phyloP scores from a whole-genome alignment of 2,329 filamentous ascomycete species.

The Sporothrix phasma region DNA sequence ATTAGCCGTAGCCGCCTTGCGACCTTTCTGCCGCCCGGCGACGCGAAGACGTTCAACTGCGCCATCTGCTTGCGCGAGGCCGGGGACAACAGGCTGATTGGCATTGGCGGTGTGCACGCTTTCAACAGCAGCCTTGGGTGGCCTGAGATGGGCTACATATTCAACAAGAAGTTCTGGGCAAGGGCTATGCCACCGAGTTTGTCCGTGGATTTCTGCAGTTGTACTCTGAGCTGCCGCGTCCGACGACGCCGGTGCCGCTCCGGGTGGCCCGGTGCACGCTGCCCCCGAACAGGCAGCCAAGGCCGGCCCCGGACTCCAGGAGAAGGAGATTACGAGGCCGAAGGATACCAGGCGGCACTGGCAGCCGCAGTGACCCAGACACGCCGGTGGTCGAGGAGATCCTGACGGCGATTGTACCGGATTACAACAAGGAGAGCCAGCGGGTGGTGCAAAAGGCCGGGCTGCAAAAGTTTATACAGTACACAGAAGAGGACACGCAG shows the following conservation, averaged over 20 bases:
- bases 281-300: conserved; percentile 9
- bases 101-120: conserved; percentile 37
- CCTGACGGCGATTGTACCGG: conserved; percentile 38
- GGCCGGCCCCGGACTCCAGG: conserved; percentile 5
- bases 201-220: conserved; percentile 35
- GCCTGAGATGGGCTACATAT: conserved; percentile 51
- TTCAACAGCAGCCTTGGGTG: conserved; percentile 34
- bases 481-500: conserved; percentile 24
- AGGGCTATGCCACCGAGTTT: conserved; percentile 49
- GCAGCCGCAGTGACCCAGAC: not conserved
- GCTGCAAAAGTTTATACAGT: conserved; percentile 38
- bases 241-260: conserved; percentile 28
- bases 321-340: conserved; percentile 17
- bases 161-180: conserved; percentile 43
- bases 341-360: not conserved
- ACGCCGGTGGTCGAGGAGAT: conserved; percentile 29
- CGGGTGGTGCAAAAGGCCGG: conserved; percentile 47
- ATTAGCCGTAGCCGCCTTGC: conserved; percentile 34
- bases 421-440: conserved; percentile 42
- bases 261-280: conserved; percentile 33
- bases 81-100: conserved; percentile 33
- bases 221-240: conserved; percentile 42
- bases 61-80: conserved; percentile 39
- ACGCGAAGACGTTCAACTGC: conserved; percentile 46
- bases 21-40: conserved; percentile 37